phyloP scores from a whole-genome alignment of 306 rosid species.

The Cucurbita ficifolia region DNA sequence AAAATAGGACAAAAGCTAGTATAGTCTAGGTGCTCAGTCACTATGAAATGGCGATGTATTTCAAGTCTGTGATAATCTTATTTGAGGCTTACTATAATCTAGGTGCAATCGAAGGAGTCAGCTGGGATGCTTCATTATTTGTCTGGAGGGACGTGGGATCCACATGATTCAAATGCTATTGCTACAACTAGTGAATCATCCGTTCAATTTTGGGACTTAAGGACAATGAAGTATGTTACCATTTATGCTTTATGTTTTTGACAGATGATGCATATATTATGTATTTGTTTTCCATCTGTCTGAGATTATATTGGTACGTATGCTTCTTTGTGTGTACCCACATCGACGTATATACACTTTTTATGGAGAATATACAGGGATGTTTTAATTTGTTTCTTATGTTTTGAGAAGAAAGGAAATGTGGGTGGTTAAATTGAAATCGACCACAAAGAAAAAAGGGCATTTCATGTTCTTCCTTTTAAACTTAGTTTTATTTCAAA shows the following conservation, averaged over 20 bases:
- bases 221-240: slow-evolving; percentile 73
- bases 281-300: not conserved
- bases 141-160: slow-evolving; percentile 98
- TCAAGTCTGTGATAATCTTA: no score
- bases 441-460: not conserved
- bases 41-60: no score
- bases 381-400: not conserved
- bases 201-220: slow-evolving; percentile 81
- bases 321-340: no score
- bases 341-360: not conserved
- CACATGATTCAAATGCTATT: slow-evolving; percentile 79
- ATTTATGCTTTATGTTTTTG: not conserved
- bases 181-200: slow-evolving; percentile 76
- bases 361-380: not conserved
- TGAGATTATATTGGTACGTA: not conserved
- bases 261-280: not conserved
- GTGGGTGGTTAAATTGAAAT: not conserved
- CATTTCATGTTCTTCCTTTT: not conserved
- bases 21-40: no score
- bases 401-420: not conserved
- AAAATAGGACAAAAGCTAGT: no score
- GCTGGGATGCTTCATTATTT: slow-evolving; percentile 70
- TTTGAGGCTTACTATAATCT: slow-evolving; percentile 11
- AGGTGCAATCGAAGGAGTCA: slow-evolving; percentile 85
- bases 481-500: not conserved